Percentiles rank a stretch among this genome's conserved stretches.
These are phyloP conservation scores for Yamadazyma siamensis DNA, from an alignment of 1,139 yeast species.

Conservation along the genomic window DNA sequence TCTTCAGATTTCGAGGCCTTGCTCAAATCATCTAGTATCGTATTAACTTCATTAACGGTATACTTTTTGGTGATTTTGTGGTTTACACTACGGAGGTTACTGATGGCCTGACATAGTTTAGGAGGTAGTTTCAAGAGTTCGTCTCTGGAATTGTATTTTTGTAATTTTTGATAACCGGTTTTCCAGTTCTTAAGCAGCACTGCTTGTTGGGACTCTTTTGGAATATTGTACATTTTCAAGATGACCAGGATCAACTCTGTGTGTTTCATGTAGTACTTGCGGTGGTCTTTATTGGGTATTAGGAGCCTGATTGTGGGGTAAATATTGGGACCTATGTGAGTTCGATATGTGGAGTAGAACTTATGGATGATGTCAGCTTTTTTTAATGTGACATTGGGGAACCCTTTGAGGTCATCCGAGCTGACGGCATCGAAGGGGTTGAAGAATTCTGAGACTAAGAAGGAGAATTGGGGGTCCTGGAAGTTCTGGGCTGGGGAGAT, in stretches of 20 bases:
- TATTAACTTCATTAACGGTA: conserved; percentile 58
- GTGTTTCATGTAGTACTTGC: conserved; percentile 55
- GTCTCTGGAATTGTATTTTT: conserved; percentile 5
- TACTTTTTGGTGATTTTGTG: conserved; percentile 26
- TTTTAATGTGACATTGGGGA: conserved; percentile 25
- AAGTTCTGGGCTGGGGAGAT: conserved; percentile 15
- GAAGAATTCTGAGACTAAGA: conserved; percentile 31
- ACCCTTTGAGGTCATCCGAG: conserved; percentile 24
- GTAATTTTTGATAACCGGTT: conserved; percentile 27
- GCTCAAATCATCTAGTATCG: conserved; percentile 43
- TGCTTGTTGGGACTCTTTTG: conserved; percentile 34
- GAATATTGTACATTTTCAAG: conserved; percentile 31
- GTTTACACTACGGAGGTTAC: conserved; percentile 40
- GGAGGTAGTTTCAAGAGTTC: conserved; percentile 29
- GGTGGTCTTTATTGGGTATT: conserved; percentile 57
- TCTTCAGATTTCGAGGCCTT: conserved; percentile 37
- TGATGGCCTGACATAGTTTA: conserved; percentile 44
- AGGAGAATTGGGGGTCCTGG: conserved; percentile 26
- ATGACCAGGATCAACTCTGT: conserved; percentile 45
- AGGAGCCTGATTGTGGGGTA: conserved; percentile 64
- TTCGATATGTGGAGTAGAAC: conserved; percentile 61
- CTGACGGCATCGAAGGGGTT: conserved; percentile 30
- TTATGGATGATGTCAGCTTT: conserved; percentile 31
- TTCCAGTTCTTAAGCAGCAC: conserved; percentile 38
- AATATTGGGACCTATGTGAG: conserved; percentile 65